phyloP scores from a whole-genome alignment of 192 early-diverging fungal genomes.

The Rhizoclosmatium sp. region DNA sequence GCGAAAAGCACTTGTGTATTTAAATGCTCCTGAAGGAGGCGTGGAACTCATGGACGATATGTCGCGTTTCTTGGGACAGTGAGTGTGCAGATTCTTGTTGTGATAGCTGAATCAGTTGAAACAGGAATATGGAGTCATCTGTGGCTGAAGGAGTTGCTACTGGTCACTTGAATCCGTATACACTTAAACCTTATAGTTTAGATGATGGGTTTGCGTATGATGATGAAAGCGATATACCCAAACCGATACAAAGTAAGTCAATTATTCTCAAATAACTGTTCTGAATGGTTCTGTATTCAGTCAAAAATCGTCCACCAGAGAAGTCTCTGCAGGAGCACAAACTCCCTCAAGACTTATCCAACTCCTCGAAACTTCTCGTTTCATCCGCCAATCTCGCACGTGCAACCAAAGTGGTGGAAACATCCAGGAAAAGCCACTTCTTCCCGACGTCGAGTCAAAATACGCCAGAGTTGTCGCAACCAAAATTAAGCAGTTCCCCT shows the following conservation, averaged over 20 bases:
- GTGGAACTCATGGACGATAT: not conserved
- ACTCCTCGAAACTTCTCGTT: not conserved
- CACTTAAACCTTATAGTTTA: conserved; percentile 9
- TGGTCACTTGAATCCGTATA: conserved; percentile 23
- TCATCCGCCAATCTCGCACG: not conserved
- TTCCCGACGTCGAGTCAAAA: not conserved
- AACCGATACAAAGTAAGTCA: not conserved
- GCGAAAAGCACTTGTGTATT: conserved; percentile 55
- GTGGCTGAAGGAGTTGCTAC: conserved; percentile 26
- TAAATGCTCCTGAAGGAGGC: conserved; percentile 46
- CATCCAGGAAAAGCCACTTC: not conserved
- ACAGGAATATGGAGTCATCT: conserved; percentile 6
- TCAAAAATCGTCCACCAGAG: too few relatives aligned
- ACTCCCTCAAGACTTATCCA: not conserved
- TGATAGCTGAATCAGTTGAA: not conserved
- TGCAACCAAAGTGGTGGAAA: not conserved
- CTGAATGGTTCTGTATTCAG: too few relatives aligned
- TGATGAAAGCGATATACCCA: not conserved
- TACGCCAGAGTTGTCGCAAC: not conserved
- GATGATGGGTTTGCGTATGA: conserved; percentile 12
- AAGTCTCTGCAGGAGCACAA: not conserved
- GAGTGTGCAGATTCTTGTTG: not conserved
- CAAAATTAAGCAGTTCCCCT: not conserved
- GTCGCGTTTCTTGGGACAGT: conserved; percentile 23
- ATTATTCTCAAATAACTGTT: too few relatives aligned